These are phyloP conservation scores for Kandelia obovata DNA, from an alignment of 345 rosid species.

Conservation along the genomic window DNA sequence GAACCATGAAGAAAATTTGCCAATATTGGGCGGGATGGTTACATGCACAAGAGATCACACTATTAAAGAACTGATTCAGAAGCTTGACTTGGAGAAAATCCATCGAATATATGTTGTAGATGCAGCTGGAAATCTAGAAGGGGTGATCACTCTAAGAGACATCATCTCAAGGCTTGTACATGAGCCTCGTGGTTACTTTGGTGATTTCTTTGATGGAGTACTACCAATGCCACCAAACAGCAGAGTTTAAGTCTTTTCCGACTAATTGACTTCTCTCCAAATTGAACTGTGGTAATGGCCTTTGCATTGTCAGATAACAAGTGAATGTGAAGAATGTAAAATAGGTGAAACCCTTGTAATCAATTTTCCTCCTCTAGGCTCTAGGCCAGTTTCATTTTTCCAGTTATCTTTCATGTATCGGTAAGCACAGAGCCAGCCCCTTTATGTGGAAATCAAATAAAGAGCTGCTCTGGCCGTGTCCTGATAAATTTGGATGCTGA, in stretches of 20 bases:
- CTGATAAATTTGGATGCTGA: not conserved
- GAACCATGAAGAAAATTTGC: conserved; percentile 46
- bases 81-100: conserved; percentile 62
- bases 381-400: conserved; percentile 1
- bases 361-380: conserved; percentile 5
- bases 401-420: conserved; percentile 22
- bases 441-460: conserved; percentile 5
- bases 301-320: conserved; percentile 9
- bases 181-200: conserved; percentile 94
- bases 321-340: conserved; percentile 21
- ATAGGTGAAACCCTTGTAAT: conserved; percentile 25
- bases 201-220: conserved; percentile 93
- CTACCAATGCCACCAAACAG: conserved; percentile 68
- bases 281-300: conserved; percentile 1
- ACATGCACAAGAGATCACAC: conserved; percentile 64
- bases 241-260: conserved; percentile 49
- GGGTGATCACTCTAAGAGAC: conserved; percentile 86
- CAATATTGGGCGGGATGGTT: conserved; percentile 55
- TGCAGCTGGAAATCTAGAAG: conserved; percentile 76
- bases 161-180: conserved; percentile 86
- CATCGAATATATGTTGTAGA: conserved; percentile 84
- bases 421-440: conserved; percentile 1
- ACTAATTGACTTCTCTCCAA: conserved; percentile 10
- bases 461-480: not conserved
- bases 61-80: conserved; percentile 67